These are phyloP conservation scores for Coleophoma cylindrospora DNA, from an alignment of 2,329 filamentous ascomycete genomes.

Conservation along the genomic window DNA sequence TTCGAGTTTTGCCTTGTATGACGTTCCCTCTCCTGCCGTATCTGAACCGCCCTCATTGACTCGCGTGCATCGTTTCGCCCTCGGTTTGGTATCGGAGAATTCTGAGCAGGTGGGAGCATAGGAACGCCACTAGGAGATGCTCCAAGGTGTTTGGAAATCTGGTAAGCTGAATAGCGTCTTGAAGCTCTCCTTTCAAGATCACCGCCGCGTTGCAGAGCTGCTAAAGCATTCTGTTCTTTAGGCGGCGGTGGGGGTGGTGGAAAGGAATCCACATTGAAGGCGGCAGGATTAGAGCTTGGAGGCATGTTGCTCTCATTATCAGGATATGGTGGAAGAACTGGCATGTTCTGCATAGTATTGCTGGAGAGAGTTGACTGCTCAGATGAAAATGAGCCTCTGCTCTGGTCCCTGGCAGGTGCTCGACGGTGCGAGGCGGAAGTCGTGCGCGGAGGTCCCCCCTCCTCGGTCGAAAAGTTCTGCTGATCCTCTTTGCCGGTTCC, in stretches of 20 bases:
- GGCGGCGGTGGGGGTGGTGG: constrained; percentile 76
- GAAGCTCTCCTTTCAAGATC: constrained; percentile 91
- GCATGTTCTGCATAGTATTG: constrained; percentile 69
- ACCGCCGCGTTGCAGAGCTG: constrained; percentile 84
- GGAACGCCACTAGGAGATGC: constrained; percentile 76
- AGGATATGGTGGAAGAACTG: constrained; percentile 69
- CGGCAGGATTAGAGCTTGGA: constrained; percentile 36
- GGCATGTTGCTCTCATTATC: constrained; percentile 50
- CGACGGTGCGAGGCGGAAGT: constrained; percentile 22
- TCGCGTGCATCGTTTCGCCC: constrained; percentile 74
- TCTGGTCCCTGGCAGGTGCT: constrained; percentile 41
- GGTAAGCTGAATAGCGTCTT: constrained; percentile 89
- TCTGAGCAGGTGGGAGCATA: constrained; percentile 79
- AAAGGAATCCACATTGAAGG: constrained; percentile 51
- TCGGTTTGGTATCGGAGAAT: constrained; percentile 77
- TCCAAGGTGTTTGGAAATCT: constrained; percentile 91
- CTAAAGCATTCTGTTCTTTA: constrained; percentile 83
- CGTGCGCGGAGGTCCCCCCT: constrained; percentile 40
- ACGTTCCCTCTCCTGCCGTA: constrained; percentile 44
- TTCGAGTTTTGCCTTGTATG: constrained; percentile 35
- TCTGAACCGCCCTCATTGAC: constrained; percentile 70
- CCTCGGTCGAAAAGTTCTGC: constrained; percentile 19
- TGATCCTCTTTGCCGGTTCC: constrained; percentile 10
- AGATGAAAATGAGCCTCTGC: constrained; percentile 44
- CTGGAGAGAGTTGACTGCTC: constrained; percentile 69